A percentile compares a stretch with the other conserved stretches of the same genome.
Conservation (phyloP, 345 rosid species). For the Microcos paniculata region DNA sequence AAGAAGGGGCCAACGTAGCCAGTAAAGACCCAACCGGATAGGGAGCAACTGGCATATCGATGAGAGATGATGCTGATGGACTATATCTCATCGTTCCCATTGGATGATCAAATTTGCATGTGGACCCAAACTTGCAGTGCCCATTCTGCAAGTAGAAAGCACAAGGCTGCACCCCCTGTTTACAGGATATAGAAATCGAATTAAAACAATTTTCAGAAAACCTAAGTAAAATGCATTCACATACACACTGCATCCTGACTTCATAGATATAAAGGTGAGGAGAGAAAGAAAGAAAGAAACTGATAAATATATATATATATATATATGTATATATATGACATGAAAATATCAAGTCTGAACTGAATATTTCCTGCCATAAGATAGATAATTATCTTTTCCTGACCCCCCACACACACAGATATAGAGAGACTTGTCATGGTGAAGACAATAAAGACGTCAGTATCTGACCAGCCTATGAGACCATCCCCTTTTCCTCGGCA, state of each 20-base stretch:
- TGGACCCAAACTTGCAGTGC: conserved; percentile 52
- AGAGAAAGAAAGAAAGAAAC: not conserved
- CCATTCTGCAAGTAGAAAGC: conserved; percentile 51
- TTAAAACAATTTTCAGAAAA: not conserved
- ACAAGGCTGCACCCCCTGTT: conserved; percentile 53
- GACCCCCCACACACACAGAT: not conserved
- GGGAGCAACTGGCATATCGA: conserved; percentile 68
- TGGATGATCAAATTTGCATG: conserved; percentile 73
- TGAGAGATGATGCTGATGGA: conserved; percentile 70
- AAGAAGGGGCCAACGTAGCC: conserved; percentile 55
- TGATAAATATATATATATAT: not conserved
- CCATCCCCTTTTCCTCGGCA: not conserved
- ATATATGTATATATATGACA: too few species aligned
- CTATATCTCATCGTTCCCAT: conserved; percentile 57
- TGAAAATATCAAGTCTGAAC: not conserved
- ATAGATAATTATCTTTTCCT: not conserved
- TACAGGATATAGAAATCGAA: not conserved
- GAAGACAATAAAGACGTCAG: not conserved
- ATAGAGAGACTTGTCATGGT: not conserved
- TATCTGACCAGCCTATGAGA: not conserved
- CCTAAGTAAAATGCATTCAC: not conserved
- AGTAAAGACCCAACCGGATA: conserved; percentile 63
- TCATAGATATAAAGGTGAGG: not conserved
- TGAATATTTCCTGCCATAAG: not conserved
- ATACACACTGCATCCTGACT: not conserved